Conservation (phyloP, 2,329 filamentous ascomycete species). For the Elsinoe batatas region DNA sequence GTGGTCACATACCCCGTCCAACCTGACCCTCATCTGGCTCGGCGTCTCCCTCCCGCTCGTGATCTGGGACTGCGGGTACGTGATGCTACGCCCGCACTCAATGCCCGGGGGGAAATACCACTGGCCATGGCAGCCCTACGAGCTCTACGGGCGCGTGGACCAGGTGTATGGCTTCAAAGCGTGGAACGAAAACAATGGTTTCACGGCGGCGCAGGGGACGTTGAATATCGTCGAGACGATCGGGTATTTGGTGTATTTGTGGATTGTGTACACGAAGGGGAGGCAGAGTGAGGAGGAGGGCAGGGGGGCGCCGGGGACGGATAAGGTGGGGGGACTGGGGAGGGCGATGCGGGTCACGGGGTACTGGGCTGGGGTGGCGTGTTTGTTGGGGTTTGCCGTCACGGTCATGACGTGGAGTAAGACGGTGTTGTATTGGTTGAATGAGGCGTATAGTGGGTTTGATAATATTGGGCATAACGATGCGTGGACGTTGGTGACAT, state of each 20-base stretch:
- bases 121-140: slow-evolving; percentile 65
- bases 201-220: slow-evolving; percentile 62
- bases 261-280: slow-evolving; percentile 39
- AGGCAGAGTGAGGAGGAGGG: slow-evolving; percentile 24
- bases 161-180: slow-evolving; percentile 72
- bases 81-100: slow-evolving; percentile 67
- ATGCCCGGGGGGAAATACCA: slow-evolving; percentile 71
- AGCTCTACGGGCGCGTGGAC: slow-evolving; percentile 70
- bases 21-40: slow-evolving; percentile 59
- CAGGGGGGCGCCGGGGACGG: slow-evolving; percentile 31
- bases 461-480: slow-evolving; percentile 54
- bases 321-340: slow-evolving; percentile 36
- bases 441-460: slow-evolving; percentile 52
- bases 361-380: slow-evolving; percentile 43
- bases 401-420: slow-evolving; percentile 58
- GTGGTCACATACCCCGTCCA: slow-evolving; percentile 53
- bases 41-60: slow-evolving; percentile 66
- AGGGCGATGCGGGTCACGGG: slow-evolving; percentile 44
- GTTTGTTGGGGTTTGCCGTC: slow-evolving; percentile 49
- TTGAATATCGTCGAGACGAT: slow-evolving; percentile 60
- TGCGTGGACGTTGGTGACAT: slow-evolving; percentile 40
- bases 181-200: slow-evolving; percentile 58
- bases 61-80: slow-evolving; percentile 70
- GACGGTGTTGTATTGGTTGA: slow-evolving; percentile 56
- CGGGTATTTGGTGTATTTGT: slow-evolving; percentile 55